phyloP scores from a whole-genome alignment of 495 filamentous ascomycete species.

The Penicillium nucicola region DNA sequence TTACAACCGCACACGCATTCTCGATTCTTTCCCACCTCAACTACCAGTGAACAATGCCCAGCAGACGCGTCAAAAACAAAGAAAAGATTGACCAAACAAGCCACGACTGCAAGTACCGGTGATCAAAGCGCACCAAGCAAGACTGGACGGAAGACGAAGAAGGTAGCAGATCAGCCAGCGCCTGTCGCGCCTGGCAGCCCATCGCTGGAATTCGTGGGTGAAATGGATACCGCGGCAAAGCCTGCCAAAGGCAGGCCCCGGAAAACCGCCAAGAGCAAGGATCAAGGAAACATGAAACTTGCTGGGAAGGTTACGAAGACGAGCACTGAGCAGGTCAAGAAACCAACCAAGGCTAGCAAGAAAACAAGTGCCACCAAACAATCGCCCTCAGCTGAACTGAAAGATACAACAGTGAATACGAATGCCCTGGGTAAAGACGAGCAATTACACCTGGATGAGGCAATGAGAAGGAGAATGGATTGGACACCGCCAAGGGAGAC shows the following conservation, averaged over 20 bases:
- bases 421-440: constrained; percentile 20
- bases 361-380: constrained; percentile 2
- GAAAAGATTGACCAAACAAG: constrained; percentile 10
- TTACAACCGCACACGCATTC: constrained; percentile 26
- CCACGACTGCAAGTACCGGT: background rate
- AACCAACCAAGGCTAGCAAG: constrained; percentile 11
- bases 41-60: background rate
- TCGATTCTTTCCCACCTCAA: constrained; percentile 24
- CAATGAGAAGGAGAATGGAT: constrained; percentile 36
- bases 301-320: constrained; percentile 35
- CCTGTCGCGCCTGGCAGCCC: background rate
- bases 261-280: constrained; percentile 16
- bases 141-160: constrained; percentile 16
- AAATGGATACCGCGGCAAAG: constrained; percentile 14
- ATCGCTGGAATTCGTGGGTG: background rate
- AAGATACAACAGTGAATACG: background rate
- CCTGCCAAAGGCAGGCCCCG: constrained; percentile 21
- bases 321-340: constrained; percentile 12
- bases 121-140: constrained; percentile 8
- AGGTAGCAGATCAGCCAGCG: constrained; percentile 10
- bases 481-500: constrained; percentile 43
- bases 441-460: constrained; percentile 30
- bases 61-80: constrained; percentile 4
- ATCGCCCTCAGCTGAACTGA: background rate
- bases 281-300: constrained; percentile 31